Conservation (phyloP, 2,329 filamentous ascomycete genomes). For the Cladosporium sp. region DNA sequence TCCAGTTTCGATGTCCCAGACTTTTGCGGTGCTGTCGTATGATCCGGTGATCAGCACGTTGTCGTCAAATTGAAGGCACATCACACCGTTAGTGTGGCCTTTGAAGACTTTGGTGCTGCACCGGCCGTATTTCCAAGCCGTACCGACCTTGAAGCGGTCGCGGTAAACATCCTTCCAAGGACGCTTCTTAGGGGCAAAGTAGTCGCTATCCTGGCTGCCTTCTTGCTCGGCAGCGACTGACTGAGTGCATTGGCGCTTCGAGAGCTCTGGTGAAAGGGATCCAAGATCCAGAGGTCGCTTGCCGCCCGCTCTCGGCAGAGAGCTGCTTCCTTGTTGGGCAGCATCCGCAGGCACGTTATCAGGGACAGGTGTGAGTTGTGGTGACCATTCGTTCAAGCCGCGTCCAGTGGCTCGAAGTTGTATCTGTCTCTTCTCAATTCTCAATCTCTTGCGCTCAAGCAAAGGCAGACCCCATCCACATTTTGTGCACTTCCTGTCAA, state of each 20-base stretch:
- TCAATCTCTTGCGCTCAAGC: constrained; percentile 79
- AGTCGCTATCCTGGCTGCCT: constrained; percentile 23
- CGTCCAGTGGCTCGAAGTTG: constrained; percentile 62
- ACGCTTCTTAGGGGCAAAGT: constrained; percentile 50
- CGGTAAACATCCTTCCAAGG: constrained; percentile 98
- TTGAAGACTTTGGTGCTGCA: constrained; percentile 79
- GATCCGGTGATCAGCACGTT: constrained; percentile 89
- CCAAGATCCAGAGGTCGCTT: constrained; percentile 16
- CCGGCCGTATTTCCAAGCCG: constrained; percentile 94
- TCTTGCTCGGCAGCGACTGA: constrained; percentile 15
- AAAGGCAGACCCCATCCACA: constrained; percentile 93
- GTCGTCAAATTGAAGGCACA: constrained; percentile 76
- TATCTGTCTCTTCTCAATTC: constrained; percentile 81
- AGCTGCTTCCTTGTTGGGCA: neutral
- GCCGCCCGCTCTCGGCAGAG: neutral
- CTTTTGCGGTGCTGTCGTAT: constrained; percentile 90
- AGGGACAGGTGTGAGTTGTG: constrained; percentile 41
- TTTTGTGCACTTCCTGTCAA: constrained; percentile 87
- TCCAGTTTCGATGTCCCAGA: constrained; percentile 90
- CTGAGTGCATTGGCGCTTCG: constrained; percentile 24
- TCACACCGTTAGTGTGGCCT: constrained; percentile 84
- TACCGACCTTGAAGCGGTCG: constrained; percentile 90
- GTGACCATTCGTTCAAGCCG: constrained; percentile 51
- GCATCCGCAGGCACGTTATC: neutral
- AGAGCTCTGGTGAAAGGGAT: constrained; percentile 20